Percentiles rank a stretch among this genome's conserved stretches.
Conservation (phyloP, 352 stramenopile genomes). For the Phytophthora nicotianae region DNA sequence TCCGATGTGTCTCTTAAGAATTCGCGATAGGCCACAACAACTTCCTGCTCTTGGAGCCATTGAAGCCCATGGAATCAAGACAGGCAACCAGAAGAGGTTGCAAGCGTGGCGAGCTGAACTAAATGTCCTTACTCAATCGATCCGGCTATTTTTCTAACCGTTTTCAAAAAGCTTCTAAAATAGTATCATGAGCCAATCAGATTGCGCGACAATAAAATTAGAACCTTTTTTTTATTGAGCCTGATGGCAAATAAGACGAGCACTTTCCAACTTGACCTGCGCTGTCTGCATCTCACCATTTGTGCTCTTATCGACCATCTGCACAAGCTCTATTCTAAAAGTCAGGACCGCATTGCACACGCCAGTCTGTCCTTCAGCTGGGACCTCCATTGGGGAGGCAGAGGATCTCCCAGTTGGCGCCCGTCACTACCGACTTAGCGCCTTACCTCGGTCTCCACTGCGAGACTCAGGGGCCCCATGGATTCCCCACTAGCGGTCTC, state of each 20-base stretch:
- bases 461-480: slow-evolving; percentile 34
- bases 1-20: not conserved
- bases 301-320: slow-evolving; percentile 21
- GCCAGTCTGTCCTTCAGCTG: slow-evolving; percentile 38
- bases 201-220: slow-evolving; percentile 15
- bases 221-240: slow-evolving; percentile 35
- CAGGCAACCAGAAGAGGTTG: slow-evolving; percentile 17
- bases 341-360: slow-evolving; percentile 27
- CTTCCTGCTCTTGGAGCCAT: not conserved
- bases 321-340: slow-evolving; percentile 21
- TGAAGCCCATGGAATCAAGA: slow-evolving; percentile 4
- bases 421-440: slow-evolving; percentile 31
- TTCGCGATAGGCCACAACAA: not conserved
- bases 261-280: slow-evolving; percentile 19
- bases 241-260: slow-evolving; percentile 31
- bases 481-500: slow-evolving; percentile 69
- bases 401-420: slow-evolving; percentile 18
- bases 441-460: slow-evolving; percentile 9
- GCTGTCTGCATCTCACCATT: slow-evolving; percentile 14
- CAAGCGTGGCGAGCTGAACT: slow-evolving; percentile 5
- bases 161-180: slow-evolving; percentile 31
- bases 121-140: not conserved
- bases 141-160: slow-evolving; percentile 7
- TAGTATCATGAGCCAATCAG: slow-evolving; percentile 13
- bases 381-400: not conserved